phyloP scores from a whole-genome alignment of 495 filamentous ascomycete species.

The Penicillium daleae region DNA sequence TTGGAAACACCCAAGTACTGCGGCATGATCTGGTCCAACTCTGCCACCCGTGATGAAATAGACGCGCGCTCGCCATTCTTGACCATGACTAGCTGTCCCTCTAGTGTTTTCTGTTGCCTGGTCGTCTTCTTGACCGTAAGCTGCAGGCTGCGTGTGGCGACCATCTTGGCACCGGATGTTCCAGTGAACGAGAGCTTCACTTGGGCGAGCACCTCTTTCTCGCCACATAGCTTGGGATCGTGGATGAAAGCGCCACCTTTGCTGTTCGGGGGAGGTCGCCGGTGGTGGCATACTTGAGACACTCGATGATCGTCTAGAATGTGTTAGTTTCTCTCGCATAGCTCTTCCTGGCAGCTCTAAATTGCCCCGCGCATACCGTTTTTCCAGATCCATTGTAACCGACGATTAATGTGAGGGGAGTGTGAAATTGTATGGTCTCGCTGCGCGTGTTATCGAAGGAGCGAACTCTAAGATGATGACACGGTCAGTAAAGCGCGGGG shows the following conservation, averaged over 20 bases:
- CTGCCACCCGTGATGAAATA: slow-evolving; percentile 75
- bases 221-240: slow-evolving; percentile 88
- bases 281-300: slow-evolving; percentile 97
- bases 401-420: slow-evolving; percentile 92
- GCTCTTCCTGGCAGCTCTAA: not conserved
- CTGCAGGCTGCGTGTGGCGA: slow-evolving; percentile 79
- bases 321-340: slow-evolving; percentile 15
- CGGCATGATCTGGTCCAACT: slow-evolving; percentile 82
- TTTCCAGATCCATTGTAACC: slow-evolving; percentile 97
- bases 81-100: slow-evolving; percentile 73
- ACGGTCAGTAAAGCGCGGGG: not conserved
- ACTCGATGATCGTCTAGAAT: slow-evolving; percentile 89
- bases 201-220: slow-evolving; percentile 89
- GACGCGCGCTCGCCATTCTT: slow-evolving; percentile 78
- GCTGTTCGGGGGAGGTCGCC: slow-evolving; percentile 94
- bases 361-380: slow-evolving; percentile 57
- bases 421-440: slow-evolving; percentile 87
- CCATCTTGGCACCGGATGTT: slow-evolving; percentile 74
- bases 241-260: slow-evolving; percentile 95
- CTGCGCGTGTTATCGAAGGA: slow-evolving; percentile 80
- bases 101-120: slow-evolving; percentile 75
- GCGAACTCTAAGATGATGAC: slow-evolving; percentile 63
- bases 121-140: slow-evolving; percentile 83
- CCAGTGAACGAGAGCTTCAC: slow-evolving; percentile 86
- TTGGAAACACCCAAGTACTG: slow-evolving; percentile 88